phyloP scores from a whole-genome alignment of 805 yeast species.

The Scheffersomyces amazonensis region DNA sequence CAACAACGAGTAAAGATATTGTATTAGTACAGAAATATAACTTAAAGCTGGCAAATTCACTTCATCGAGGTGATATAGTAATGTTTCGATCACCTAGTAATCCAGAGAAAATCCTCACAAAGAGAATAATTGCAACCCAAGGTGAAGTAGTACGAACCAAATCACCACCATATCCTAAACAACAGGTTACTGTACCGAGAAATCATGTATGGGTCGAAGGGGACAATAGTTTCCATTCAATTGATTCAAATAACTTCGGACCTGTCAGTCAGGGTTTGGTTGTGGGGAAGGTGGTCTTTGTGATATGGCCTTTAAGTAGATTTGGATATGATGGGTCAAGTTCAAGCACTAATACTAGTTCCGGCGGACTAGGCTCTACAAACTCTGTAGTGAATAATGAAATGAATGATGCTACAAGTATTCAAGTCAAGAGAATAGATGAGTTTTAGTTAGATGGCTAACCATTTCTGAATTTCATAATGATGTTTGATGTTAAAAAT shows the following conservation, averaged over 20 bases:
- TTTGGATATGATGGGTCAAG: conserved; percentile 18
- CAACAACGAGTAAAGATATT: conserved; percentile 48
- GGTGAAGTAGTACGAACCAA: conserved; percentile 68
- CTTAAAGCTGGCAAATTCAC: conserved; percentile 42
- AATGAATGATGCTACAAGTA: background rate
- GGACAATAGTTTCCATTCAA: conserved; percentile 72
- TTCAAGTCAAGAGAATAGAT: background rate
- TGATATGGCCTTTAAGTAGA: conserved; percentile 63
- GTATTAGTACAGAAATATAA: conserved; percentile 70
- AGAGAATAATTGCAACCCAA: conserved; percentile 72
- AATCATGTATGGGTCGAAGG: conserved; percentile 95
- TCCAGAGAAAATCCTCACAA: conserved; percentile 72
- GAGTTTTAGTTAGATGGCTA: too few species aligned
- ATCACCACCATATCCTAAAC: conserved; percentile 61
- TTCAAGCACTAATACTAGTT: background rate
- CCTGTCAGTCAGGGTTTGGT: conserved; percentile 82
- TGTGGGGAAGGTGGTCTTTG: conserved; percentile 65
- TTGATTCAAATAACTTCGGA: conserved; percentile 86
- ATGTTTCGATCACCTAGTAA: conserved; percentile 78
- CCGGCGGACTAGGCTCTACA: background rate
- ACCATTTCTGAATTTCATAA: too few species aligned
- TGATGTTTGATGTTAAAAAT: too few species aligned
- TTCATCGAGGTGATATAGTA: conserved; percentile 67
- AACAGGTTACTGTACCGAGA: conserved; percentile 60
- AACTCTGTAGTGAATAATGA: background rate